phyloP scores from a whole-genome alignment of 164 flowering plant genomes.

The Vitis riparia region DNA sequence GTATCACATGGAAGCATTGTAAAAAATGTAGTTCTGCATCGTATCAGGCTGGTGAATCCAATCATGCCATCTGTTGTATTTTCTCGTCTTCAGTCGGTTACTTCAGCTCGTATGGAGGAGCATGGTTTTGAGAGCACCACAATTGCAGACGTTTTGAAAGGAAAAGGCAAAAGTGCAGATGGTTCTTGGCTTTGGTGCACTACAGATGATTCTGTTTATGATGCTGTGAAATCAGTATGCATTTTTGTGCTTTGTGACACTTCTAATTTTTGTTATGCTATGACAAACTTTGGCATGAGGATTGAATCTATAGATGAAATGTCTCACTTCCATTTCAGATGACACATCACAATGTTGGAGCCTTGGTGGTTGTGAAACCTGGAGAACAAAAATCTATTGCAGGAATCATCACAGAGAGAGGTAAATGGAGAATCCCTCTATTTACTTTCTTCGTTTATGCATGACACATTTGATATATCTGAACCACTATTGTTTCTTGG shows the following conservation, averaged over 20 bases:
- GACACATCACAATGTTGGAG: conserved; percentile 96
- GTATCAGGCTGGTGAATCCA: conserved; percentile 45
- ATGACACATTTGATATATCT: too few relatives aligned
- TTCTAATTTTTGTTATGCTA: neutral
- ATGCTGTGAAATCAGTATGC: conserved; percentile 92
- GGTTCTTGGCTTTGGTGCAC: conserved; percentile 99
- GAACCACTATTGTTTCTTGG: too few relatives aligned
- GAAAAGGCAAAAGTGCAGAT: conserved; percentile 87
- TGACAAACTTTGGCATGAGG: neutral
- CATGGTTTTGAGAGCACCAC: conserved; percentile 93
- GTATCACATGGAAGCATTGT: conserved; percentile 47
- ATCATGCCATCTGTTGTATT: conserved; percentile 33
- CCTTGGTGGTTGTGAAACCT: conserved; percentile 93
- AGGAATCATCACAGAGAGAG: conserved; percentile 97
- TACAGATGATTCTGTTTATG: conserved; percentile 84
- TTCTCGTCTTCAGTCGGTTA: conserved; percentile 43
- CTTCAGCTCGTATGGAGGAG: conserved; percentile 78
- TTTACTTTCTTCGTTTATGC: too few relatives aligned
- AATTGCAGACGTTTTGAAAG: conserved; percentile 68
- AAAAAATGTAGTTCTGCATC: conserved; percentile 58
- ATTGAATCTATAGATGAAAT: neutral
- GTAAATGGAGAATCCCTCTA: conserved; percentile 27
- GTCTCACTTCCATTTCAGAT: conserved; percentile 35
- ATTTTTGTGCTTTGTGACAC: conserved; percentile 23
- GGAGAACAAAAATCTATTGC: conserved; percentile 84